phyloP scores from a whole-genome alignment of 768 basidiomycete genomes.

The Boletus sensibilis region DNA sequence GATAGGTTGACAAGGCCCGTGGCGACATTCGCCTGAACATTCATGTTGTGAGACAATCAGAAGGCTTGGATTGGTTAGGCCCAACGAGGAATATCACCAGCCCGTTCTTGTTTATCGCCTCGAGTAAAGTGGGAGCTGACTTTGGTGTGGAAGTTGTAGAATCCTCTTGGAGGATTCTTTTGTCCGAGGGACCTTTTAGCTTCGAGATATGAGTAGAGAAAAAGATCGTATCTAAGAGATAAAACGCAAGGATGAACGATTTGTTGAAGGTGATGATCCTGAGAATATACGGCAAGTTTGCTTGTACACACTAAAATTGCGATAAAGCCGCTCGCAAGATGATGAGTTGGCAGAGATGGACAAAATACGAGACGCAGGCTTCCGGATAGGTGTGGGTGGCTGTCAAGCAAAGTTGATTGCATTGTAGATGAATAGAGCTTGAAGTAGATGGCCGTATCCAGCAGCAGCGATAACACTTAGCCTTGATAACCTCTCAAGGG shows the following conservation, averaged over 20 bases:
- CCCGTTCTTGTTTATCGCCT: conserved; percentile 82
- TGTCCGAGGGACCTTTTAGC: conserved; percentile 23
- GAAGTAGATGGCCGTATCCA: no score
- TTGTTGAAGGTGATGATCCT: conserved; percentile 92
- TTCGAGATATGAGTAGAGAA: conserved; percentile 45
- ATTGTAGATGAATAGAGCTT: no score
- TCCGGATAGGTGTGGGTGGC: no score
- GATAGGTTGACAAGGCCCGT: conserved; percentile 85
- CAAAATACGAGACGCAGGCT: no score
- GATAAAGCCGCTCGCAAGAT: no score
- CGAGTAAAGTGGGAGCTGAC: conserved; percentile 54
- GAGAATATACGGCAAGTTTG: conserved; percentile 83
- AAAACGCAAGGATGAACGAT: conserved; percentile 77
- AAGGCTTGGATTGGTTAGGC: conserved; percentile 31
- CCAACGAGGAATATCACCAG: conserved; percentile 80
- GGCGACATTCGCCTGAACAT: conserved; percentile 71
- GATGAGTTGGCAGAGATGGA: no score
- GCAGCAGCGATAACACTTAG: no score
- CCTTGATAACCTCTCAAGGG: no score
- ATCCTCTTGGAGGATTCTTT: conserved; percentile 27
- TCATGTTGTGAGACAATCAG: background rate
- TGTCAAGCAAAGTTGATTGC: no score
- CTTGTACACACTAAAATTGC: no score
- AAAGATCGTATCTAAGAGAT: conserved; percentile 71
- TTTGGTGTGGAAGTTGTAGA: conserved; percentile 15